Evolutionary conservation across 768 basidiomycete genomes (phyloP).

Genomic region (Austroboletus eburneus): DNA sequence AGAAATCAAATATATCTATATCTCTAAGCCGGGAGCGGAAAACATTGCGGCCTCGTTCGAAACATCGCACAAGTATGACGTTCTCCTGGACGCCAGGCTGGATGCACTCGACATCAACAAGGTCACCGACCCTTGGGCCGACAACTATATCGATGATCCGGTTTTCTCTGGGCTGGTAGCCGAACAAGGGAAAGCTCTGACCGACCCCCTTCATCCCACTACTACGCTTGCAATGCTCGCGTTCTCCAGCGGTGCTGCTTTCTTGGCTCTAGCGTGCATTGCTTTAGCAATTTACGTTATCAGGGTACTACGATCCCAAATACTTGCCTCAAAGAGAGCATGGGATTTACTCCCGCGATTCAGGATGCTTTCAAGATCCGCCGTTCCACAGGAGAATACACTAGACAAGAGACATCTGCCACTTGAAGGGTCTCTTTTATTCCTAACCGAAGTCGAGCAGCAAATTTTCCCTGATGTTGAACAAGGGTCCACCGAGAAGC

Average conservation of each 20-base stretch:
- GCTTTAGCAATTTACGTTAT: slow-evolving; percentile 18
- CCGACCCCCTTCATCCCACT: neutral
- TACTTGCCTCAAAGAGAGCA: slow-evolving; percentile 20
- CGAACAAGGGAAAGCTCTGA: neutral
- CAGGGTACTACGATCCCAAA: slow-evolving; percentile 15
- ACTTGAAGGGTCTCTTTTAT: neutral
- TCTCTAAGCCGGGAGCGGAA: slow-evolving; percentile 26
- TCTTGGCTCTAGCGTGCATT: slow-evolving; percentile 23
- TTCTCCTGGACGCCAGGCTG: no score
- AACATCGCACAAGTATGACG: no score
- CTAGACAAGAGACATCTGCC: slow-evolving; percentile 1
- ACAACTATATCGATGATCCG: neutral
- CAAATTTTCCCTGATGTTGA: slow-evolving; percentile 3
- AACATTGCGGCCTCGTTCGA: slow-evolving; percentile 28
- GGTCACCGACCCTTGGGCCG: neutral
- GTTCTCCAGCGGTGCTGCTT: slow-evolving; percentile 24
- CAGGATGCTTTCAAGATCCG: slow-evolving; percentile 3
- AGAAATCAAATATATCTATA: slow-evolving; percentile 27
- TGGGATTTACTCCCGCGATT: slow-evolving; percentile 24
- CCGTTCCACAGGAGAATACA: neutral
- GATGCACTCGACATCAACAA: no score
- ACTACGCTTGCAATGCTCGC: slow-evolving; percentile 16
- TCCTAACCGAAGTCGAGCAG: slow-evolving; percentile 1
- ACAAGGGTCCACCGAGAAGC: slow-evolving; percentile 1
- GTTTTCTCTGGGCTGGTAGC: neutral